Conservation (phyloP, 2,329 filamentous ascomycete species). For the Colletotrichum camelliae region DNA sequence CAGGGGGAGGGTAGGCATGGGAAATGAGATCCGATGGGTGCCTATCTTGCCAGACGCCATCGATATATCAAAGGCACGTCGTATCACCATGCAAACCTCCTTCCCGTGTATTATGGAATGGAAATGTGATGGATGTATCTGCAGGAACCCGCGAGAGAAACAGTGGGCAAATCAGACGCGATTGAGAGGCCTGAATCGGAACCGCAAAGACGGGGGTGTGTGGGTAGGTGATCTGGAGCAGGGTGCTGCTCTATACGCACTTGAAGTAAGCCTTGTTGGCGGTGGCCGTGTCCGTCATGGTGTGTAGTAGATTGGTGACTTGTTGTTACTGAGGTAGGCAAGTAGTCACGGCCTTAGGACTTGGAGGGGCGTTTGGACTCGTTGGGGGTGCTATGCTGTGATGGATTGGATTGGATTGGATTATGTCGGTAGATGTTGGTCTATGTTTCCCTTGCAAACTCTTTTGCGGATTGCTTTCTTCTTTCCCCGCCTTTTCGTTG, state of each 20-base stretch:
- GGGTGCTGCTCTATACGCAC: slow-evolving; percentile 2
- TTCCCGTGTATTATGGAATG: background rate
- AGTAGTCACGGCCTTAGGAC: background rate
- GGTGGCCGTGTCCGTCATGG: slow-evolving; percentile 11
- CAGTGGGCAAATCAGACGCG: background rate
- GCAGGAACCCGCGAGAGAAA: slow-evolving; percentile 16
- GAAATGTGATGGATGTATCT: background rate
- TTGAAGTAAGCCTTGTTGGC: slow-evolving; percentile 25
- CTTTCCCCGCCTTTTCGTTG: slow-evolving; percentile 17
- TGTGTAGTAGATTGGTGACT: background rate
- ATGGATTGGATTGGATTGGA: background rate
- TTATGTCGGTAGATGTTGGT: background rate
- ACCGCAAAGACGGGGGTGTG: background rate
- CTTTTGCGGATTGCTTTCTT: slow-evolving; percentile 22
- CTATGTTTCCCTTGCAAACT: slow-evolving; percentile 2
- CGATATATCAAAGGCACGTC: background rate
- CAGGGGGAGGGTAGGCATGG: background rate
- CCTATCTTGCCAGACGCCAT: background rate
- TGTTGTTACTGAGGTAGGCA: background rate
- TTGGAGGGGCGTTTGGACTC: background rate
- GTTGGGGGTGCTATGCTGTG: background rate
- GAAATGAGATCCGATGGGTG: background rate
- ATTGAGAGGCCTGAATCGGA: background rate
- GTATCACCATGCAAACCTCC: background rate
- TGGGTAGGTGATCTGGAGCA: background rate